Evolutionary conservation across 2,329 filamentous ascomycete genomes (phyloP).

Genomic region (Zopfia rhizophila): DNA sequence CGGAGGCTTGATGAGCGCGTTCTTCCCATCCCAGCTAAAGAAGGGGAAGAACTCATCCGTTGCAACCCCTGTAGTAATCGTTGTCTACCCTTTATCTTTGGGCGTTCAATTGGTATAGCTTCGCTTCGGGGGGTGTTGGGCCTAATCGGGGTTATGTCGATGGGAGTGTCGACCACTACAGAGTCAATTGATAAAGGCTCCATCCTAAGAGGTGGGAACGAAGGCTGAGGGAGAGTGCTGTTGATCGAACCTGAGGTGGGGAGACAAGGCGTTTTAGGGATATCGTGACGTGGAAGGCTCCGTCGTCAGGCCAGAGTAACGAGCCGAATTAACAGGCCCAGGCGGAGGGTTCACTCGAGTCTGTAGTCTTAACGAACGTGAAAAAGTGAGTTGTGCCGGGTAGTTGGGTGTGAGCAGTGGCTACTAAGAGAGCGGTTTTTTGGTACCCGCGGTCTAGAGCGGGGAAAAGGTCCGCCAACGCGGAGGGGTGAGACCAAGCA

Average conservation of each 20-base stretch:
- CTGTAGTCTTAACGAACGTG: conserved; percentile 17
- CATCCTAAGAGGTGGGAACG: conserved; percentile 32
- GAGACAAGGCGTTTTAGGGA: conserved; percentile 16
- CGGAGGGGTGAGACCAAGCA: conserved; percentile 11
- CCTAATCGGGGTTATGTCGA: conserved; percentile 24
- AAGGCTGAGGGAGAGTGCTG: neutral
- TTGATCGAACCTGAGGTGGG: conserved; percentile 20
- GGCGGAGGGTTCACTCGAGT: conserved; percentile 1
- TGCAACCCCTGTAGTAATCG: conserved; percentile 79
- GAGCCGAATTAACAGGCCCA: conserved; percentile 19
- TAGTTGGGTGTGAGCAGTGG: conserved; percentile 19
- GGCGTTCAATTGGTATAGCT: conserved; percentile 44
- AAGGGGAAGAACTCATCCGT: conserved; percentile 83
- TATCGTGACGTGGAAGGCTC: conserved; percentile 11
- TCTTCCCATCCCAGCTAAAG: conserved; percentile 71
- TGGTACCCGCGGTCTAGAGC: conserved; percentile 15
- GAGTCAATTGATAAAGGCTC: conserved; percentile 52
- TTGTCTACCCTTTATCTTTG: conserved; percentile 74
- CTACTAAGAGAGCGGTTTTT: conserved; percentile 13
- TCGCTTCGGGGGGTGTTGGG: conserved; percentile 33
- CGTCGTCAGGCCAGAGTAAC: conserved; percentile 2
- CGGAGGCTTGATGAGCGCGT: conserved; percentile 75
- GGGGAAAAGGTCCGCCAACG: conserved; percentile 12
- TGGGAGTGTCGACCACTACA: conserved; percentile 45
- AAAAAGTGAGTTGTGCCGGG: conserved; percentile 7